phyloP scores from a whole-genome alignment of 2,329 filamentous ascomycete genomes.

The Phialemonium atrogriseum region DNA sequence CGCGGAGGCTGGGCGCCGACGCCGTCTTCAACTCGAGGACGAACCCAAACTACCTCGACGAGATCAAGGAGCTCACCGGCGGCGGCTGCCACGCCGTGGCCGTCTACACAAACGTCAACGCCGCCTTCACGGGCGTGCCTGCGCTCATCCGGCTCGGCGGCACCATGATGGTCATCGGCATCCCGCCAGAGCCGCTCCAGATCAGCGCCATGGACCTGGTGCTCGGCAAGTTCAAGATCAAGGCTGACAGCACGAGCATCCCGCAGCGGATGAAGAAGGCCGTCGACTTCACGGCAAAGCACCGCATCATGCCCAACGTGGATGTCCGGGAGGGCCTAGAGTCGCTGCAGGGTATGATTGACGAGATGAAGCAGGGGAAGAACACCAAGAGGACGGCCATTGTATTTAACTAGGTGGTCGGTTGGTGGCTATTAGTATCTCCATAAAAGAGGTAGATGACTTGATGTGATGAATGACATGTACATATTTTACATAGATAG shows the following conservation, averaged over 20 bases:
- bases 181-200: conserved; percentile 25
- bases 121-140: conserved; percentile 26
- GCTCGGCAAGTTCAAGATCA: conserved; percentile 29
- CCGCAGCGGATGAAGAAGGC: conserved; percentile 33
- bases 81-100: conserved; percentile 32
- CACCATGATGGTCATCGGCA: conserved; percentile 32
- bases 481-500: no score
- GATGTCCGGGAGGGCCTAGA: conserved; percentile 27
- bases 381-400: conserved; percentile 26
- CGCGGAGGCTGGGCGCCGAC: conserved; percentile 30
- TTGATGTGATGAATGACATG: no score
- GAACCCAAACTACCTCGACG: conserved; percentile 24
- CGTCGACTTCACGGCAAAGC: conserved; percentile 31
- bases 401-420: conserved; percentile 19
- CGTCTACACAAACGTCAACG: conserved; percentile 28
- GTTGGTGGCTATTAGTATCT: neutral
- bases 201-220: conserved; percentile 29
- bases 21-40: conserved; percentile 32
- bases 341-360: conserved; percentile 27
- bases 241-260: conserved; percentile 31
- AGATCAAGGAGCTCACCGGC: conserved; percentile 31
- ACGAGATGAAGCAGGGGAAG: conserved; percentile 27
- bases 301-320: conserved; percentile 30
- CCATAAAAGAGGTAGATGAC: neutral
- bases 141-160: conserved; percentile 27